These are phyloP conservation scores for Euphrasia confusa DNA, from an alignment of 257 asterid species.

Conservation along the genomic window DNA sequence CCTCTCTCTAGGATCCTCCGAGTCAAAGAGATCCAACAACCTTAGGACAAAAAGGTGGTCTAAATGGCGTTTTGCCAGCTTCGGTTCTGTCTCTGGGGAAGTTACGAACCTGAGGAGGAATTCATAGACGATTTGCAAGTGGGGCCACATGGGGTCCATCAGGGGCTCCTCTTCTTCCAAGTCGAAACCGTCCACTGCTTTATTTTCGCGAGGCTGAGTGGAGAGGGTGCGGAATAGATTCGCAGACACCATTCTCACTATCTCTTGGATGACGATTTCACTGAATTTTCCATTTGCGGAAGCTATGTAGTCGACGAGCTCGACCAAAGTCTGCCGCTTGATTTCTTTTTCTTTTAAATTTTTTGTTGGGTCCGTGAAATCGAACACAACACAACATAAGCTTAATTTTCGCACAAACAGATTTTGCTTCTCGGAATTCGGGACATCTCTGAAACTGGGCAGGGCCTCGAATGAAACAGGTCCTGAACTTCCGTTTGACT, in stretches of 20 bases:
- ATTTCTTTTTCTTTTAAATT: slow-evolving; percentile 77
- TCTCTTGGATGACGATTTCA: slow-evolving; percentile 62
- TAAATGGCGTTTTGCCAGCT: slow-evolving; percentile 81
- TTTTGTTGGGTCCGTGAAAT: slow-evolving; percentile 78
- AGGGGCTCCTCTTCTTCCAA: slow-evolving; percentile 86
- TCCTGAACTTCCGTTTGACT: slow-evolving; percentile 44
- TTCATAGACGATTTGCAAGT: slow-evolving; percentile 82
- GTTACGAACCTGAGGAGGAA: slow-evolving; percentile 77
- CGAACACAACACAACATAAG: slow-evolving; percentile 65
- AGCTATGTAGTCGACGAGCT: slow-evolving; percentile 68
- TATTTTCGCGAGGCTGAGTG: slow-evolving; percentile 68
- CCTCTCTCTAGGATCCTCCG: slow-evolving; percentile 94
- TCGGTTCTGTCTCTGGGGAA: slow-evolving; percentile 84
- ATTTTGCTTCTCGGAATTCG: slow-evolving; percentile 68
- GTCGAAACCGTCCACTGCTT: slow-evolving; percentile 61
- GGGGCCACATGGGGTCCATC: slow-evolving; percentile 93
- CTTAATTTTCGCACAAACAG: slow-evolving; percentile 63
- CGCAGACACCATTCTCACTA: slow-evolving; percentile 57
- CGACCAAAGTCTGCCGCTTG: slow-evolving; percentile 80
- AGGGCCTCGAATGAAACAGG: slow-evolving; percentile 58
- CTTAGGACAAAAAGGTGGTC: slow-evolving; percentile 75
- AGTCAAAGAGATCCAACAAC: slow-evolving; percentile 80
- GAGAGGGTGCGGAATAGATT: slow-evolving; percentile 65
- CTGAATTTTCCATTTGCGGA: slow-evolving; percentile 68
- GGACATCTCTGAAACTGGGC: slow-evolving; percentile 77